Evolutionary conservation across 805 yeast species (phyloP), one percentile per base, ranked within the genome.

Genomic region (Zygotorulaspora chibaensis): DNA sequence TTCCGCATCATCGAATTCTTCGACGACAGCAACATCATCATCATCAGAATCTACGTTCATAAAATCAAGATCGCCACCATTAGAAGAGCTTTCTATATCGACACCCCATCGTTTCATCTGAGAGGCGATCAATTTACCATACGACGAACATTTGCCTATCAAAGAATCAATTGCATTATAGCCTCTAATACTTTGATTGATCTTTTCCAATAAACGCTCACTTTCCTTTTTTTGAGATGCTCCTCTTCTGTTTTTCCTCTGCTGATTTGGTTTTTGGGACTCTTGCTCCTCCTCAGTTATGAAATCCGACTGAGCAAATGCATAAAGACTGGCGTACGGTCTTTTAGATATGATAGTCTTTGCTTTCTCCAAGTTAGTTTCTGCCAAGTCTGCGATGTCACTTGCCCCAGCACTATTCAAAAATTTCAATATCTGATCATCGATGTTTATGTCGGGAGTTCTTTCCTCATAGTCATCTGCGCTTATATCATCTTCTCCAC

Each of bases 141-240:
- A 83, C 13, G 78, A 76, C 8, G 89, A 80, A 69, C 99, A 93
- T 54, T 81, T 78, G 48, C 80, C 80, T 50, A 93, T 87, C 53
- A 93, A 71, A n/a, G 95, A 84, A 56, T 91, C 98, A 36, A 93
- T 96, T 0, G 99, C 98, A 50, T 82, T 83, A 63, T 93, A 93
- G 4, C 98, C 98, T 57, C 81, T 79, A 51, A 93, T 72, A 12
- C 88, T 83, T 51, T 75, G 70, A 38, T 77, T 77, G 3, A 90
- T 77, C 33, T 78, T 83, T 53, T 84, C 91, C 17, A 88, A 76
- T 40, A 87, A 74, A 58, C 79, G 77, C 55, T 84, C 84, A 9
- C 96, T 96, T 38, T 79, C 77, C 4, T 83, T 72, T 61, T 78
- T 80, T 45, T 66, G 72, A 45, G 69, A 70, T 48, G 69, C 69